phyloP scores from a whole-genome alignment of 2,329 filamentous ascomycete species.

The Macrophomina phaseolina region DNA sequence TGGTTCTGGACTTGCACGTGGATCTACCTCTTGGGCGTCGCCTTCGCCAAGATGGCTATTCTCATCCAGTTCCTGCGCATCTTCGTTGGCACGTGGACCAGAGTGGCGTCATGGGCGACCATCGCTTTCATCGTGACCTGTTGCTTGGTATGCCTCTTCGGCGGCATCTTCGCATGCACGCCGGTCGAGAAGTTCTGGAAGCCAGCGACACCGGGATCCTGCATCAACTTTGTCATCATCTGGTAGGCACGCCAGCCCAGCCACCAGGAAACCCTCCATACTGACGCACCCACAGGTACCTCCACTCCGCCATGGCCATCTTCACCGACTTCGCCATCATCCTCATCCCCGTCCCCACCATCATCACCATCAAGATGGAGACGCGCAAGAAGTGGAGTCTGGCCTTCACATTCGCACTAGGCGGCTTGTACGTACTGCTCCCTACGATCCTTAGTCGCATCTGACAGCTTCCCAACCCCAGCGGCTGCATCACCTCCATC shows the following conservation, averaged over 20 bases:
- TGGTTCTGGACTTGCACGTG: constrained; percentile 16
- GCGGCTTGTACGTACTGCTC: constrained; percentile 37
- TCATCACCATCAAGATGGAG: constrained; percentile 34
- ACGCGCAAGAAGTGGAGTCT: constrained; percentile 37
- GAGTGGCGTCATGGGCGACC: constrained; percentile 1
- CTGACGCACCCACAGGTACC: constrained; percentile 4
- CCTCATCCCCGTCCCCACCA: constrained; percentile 25
- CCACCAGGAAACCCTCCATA: too few species aligned
- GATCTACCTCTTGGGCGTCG: constrained; percentile 12
- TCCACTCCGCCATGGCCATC: constrained; percentile 20
- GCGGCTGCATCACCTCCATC: constrained; percentile 35
- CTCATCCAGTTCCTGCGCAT: constrained; percentile 13
- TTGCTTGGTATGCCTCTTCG: constrained; percentile 16
- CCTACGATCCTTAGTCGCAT: too few species aligned
- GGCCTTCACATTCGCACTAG: constrained; percentile 39
- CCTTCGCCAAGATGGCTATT: constrained; percentile 7
- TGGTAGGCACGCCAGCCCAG: not conserved
- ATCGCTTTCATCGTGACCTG: constrained; percentile 12
- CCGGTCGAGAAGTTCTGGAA: constrained; percentile 20
- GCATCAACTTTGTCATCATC: constrained; percentile 11
- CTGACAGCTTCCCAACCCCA: not conserved
- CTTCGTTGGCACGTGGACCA: not conserved
- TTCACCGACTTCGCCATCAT: constrained; percentile 21
- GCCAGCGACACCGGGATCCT: not conserved
- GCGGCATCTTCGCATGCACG: constrained; percentile 16